Base-by-base conservation (phyloP, 2,329 filamentous ascomycete genomes). In the Alternaria triticimaculans region DNA sequence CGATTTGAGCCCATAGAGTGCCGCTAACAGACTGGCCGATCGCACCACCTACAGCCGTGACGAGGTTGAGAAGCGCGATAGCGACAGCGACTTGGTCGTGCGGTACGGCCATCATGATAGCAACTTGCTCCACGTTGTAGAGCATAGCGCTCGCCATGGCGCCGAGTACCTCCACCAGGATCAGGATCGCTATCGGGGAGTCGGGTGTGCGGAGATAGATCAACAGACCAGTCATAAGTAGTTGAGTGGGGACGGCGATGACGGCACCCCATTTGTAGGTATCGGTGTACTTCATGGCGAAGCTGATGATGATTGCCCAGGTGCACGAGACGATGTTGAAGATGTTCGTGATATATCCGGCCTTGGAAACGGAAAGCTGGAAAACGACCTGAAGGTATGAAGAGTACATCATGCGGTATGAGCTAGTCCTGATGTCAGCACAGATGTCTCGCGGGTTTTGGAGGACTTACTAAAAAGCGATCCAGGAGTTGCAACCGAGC, bases 1-100 rank as follows among this genome's bases (percentile, higher is more conserved):
- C 85, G 2, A 84, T 84, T 59, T 85, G 82, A 0, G 85, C 87
- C 88, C 88, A 91, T 60, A 91, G 86, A 8, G 88, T 87, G 0
- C 84, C 84, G 2, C 88, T 85, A 46, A 91, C 83, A 5, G 88
- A 84, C 43, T 69, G 71, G 6, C 78, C 78, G 9, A 79, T 68
- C 3, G 74, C 69, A 23, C 75, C 75, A 25, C 78, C 90, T 63
- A 91, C 84, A 61, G 85, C 85, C 4, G 64, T 68, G 30, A 88
- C 85, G 20, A 90, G 84, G 14, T 85, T 82, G 45, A 89, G 82
- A 64, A 92, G 82, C 6, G 69, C 72, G 15, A 74, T 58, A 12
- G 50, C 65, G 10, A 62, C 56, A 3, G 67, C 69, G 4, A 74
- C n/a, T 23, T 70, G 44, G 37, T 71, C 61, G 23, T 73, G 70